A percentile compares a stretch with the other conserved stretches of the same genome.
phyloP scores from a whole-genome alignment of 1,284 basidiomycete species.

The Rhodotorula sp. region DNA sequence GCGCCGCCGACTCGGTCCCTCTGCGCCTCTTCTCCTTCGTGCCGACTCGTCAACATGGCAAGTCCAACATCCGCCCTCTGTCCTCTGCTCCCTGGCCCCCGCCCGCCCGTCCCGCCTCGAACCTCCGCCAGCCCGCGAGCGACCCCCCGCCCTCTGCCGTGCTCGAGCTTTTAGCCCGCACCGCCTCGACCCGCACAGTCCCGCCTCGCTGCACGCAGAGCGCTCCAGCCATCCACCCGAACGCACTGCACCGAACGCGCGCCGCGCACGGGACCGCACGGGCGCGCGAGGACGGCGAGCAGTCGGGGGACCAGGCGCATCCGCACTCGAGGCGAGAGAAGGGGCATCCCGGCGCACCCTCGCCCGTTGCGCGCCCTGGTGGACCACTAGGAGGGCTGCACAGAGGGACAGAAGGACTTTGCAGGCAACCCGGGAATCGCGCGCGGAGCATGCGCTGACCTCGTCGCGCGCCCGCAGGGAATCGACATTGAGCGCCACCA shows the following conservation, averaged over 20 bases:
- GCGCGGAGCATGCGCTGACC: too few species aligned
- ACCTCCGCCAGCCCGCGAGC: neutral
- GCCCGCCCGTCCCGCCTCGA: neutral
- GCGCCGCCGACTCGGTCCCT: neutral
- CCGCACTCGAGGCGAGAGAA: too few species aligned
- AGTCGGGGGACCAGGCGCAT: too few species aligned
- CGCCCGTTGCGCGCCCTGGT: too few species aligned
- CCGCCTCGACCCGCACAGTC: neutral
- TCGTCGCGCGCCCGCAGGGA: slow-evolving; percentile 63
- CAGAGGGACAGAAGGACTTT: neutral
- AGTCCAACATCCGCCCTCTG: neutral
- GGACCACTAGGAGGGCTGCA: neutral
- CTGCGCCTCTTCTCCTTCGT: slow-evolving; percentile 6
- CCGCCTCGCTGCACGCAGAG: neutral
- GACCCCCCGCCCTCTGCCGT: neutral
- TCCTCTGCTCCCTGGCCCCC: neutral
- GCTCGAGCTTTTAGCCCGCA: slow-evolving; percentile 3
- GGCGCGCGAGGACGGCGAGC: too few species aligned
- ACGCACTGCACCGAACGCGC: too few species aligned
- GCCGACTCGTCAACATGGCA: slow-evolving; percentile 16
- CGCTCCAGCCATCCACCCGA: too few species aligned
- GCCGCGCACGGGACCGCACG: too few species aligned
- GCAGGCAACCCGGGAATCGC: neutral
- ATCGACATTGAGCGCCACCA: slow-evolving; percentile 94
- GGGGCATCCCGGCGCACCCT: too few species aligned